phyloP scores from a whole-genome alignment of 768 basidiomycete species.

The Lanmaoa pseudosensibilis region DNA sequence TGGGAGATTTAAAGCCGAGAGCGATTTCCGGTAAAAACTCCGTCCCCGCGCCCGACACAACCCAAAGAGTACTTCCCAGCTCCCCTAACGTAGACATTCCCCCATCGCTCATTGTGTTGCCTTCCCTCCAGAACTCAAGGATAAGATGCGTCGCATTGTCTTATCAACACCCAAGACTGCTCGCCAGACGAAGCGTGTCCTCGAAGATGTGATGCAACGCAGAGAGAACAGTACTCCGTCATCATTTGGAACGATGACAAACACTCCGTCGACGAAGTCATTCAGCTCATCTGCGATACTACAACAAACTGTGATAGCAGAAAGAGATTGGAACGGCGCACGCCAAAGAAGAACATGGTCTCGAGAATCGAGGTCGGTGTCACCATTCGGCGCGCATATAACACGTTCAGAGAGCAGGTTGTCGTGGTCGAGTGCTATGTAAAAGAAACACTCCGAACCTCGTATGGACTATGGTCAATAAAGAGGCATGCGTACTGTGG shows the following conservation, averaged over 20 bases:
- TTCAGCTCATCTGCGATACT: slow-evolving; percentile 62
- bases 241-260: slow-evolving; percentile 98
- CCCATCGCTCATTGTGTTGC: slow-evolving; percentile 56
- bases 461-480: too few species aligned
- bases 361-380: too few species aligned
- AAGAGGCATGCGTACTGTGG: too few species aligned
- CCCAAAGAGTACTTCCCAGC: slow-evolving; percentile 43
- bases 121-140: slow-evolving; percentile 64
- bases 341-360: too few species aligned
- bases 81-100: slow-evolving; percentile 50
- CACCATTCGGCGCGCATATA: too few species aligned
- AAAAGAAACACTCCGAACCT: too few species aligned
- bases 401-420: too few species aligned
- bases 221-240: slow-evolving; percentile 77
- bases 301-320: slow-evolving; percentile 47
- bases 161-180: slow-evolving; percentile 78
- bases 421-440: too few species aligned
- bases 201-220: slow-evolving; percentile 69
- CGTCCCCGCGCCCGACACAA: slow-evolving; percentile 30
- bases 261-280: slow-evolving; percentile 89
- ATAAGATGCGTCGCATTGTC: slow-evolving; percentile 71
- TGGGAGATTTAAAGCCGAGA: too few species aligned
- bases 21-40: too few species aligned
- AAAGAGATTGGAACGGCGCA: too few species aligned
- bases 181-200: slow-evolving; percentile 70